Percentiles rank a stretch among this genome's conserved stretches.
Evolutionary conservation across 345 rosid genomes (phyloP).

Genomic region (Sapria himalayana): DNA sequence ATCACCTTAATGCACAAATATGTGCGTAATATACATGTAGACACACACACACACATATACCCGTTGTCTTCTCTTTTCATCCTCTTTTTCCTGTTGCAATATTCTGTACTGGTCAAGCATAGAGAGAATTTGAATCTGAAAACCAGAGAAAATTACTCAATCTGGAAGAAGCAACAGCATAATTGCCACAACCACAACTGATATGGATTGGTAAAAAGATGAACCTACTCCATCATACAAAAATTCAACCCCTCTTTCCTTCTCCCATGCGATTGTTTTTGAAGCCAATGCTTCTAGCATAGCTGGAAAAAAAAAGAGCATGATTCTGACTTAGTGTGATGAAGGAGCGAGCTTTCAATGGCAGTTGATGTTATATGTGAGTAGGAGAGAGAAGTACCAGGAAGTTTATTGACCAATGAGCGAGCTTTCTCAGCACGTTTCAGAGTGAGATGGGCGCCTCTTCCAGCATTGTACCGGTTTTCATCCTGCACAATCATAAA

Average conservation of each 20-base stretch:
- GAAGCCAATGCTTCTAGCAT: slow-evolving; percentile 34
- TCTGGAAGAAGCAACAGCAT: neutral
- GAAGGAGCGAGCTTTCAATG: neutral
- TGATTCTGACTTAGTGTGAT: neutral
- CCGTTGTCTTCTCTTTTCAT: slow-evolving; percentile 33
- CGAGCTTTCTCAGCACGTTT: slow-evolving; percentile 74
- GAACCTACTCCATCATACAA: slow-evolving; percentile 63
- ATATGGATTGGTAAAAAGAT: neutral
- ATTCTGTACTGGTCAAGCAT: slow-evolving; percentile 39
- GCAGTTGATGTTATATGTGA: neutral
- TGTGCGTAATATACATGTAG: neutral
- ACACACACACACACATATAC: slow-evolving; percentile 15
- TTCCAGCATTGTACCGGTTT: slow-evolving; percentile 57
- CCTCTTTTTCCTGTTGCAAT: slow-evolving; percentile 35
- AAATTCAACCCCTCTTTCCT: slow-evolving; percentile 39
- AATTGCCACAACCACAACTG: neutral
- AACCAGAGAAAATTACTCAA: slow-evolving; percentile 4
- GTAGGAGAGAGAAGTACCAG: slow-evolving; percentile 20
- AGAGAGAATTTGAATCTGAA: slow-evolving; percentile 32
- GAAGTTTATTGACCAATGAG: slow-evolving; percentile 36
- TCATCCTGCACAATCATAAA: slow-evolving; percentile 27
- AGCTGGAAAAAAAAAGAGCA: slow-evolving; percentile 10
- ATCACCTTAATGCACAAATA: no score
- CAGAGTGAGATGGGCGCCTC: slow-evolving; percentile 49
- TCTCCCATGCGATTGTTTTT: slow-evolving; percentile 43